These are phyloP conservation scores for Hemileia vastatrix DNA, from an alignment of 1,284 basidiomycete genomes.

Conservation along the genomic window DNA sequence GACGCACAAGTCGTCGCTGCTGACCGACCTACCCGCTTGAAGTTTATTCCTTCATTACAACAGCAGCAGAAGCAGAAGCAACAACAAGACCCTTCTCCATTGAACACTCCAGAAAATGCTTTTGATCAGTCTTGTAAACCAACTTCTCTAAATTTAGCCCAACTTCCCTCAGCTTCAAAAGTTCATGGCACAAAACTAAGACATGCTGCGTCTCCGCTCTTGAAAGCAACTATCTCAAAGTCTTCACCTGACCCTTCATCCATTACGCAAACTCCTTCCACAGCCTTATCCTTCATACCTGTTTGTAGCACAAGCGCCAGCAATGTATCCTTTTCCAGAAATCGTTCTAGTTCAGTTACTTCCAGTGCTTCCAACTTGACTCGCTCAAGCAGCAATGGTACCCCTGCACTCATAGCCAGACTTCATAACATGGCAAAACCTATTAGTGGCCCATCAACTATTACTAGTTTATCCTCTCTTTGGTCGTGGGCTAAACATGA, in stretches of 20 bases:
- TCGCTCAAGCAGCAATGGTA: slow-evolving; percentile 1
- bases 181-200: too few species aligned
- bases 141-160: too few species aligned
- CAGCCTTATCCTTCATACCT: slow-evolving; percentile 16
- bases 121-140: too few species aligned
- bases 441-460: too few species aligned
- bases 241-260: slow-evolving; percentile 15
- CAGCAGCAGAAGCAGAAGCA: too few species aligned
- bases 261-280: slow-evolving; percentile 14
- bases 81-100: too few species aligned
- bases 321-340: too few species aligned
- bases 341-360: slow-evolving; percentile 14
- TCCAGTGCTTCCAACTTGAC: slow-evolving; percentile 14
- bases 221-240: slow-evolving; percentile 18
- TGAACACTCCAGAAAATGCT: too few species aligned
- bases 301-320: slow-evolving; percentile 15
- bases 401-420: slow-evolving; percentile 16
- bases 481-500: too few species aligned
- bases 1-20: slow-evolving; percentile 21
- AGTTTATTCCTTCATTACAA: too few species aligned
- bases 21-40: slow-evolving; percentile 26
- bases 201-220: slow-evolving; percentile 20
- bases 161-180: too few species aligned
- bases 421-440: slow-evolving; percentile 12
- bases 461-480: too few species aligned